Conservation (phyloP, 208 protist genomes). For the Naegleria fowleri region DNA sequence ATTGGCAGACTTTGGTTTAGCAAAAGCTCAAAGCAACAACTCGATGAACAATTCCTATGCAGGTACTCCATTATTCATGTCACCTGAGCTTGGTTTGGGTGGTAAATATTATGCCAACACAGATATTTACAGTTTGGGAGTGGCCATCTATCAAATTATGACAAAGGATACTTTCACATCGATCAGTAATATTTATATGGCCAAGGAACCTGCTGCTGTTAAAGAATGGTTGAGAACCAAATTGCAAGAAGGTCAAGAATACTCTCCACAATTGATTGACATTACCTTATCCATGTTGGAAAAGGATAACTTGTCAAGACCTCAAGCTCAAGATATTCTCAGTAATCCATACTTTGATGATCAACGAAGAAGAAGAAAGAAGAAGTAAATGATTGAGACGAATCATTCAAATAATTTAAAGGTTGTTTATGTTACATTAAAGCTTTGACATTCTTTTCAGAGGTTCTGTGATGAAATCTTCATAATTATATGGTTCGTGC, state of each 20-base stretch:
- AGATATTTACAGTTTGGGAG: slow-evolving; percentile 7
- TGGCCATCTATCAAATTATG: not conserved
- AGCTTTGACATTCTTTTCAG: not conserved
- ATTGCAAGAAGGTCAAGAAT: not conserved
- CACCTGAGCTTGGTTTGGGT: not conserved
- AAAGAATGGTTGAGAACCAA: not conserved
- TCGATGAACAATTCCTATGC: not conserved
- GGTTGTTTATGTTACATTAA: not conserved
- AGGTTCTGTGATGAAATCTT: not conserved
- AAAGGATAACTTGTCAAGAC: not conserved
- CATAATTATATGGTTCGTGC: not conserved
- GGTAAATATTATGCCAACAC: not conserved
- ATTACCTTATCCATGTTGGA: not conserved
- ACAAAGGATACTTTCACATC: not conserved
- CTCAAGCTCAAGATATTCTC: not conserved
- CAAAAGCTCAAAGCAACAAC: not conserved
- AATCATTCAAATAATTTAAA: not conserved
- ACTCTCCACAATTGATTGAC: not conserved
- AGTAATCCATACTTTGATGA: too few species aligned
- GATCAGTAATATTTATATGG: not conserved
- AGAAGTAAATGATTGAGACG: too few species aligned
- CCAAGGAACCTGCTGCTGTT: not conserved
- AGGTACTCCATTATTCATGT: not conserved
- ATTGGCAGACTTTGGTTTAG: not conserved
- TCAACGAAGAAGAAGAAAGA: too few species aligned